phyloP scores from a whole-genome alignment of 2,329 filamentous ascomycete genomes.

The Erysiphe pulchra region DNA sequence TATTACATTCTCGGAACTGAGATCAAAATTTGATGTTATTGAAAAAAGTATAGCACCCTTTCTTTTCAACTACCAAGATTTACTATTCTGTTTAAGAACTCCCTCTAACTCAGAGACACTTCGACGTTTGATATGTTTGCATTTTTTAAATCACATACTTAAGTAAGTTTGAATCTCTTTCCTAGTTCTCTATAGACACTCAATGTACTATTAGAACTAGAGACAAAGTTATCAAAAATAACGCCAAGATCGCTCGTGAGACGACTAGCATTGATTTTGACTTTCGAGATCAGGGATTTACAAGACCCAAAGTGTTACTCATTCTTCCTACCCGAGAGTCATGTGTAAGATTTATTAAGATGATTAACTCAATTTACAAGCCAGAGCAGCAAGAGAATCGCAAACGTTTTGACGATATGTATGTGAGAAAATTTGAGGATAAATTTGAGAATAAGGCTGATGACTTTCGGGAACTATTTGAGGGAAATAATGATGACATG shows the following conservation, averaged over 20 bases:
- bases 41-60: conserved; percentile 42
- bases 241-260: conserved; percentile 46
- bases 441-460: conserved; percentile 52
- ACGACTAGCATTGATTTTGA: conserved; percentile 40
- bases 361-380: conserved; percentile 47
- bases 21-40: conserved; percentile 29
- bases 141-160: conserved; percentile 76
- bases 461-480: conserved; percentile 74
- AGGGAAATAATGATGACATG: conserved; percentile 91
- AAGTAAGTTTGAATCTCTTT: conserved; percentile 28
- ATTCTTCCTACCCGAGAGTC: conserved; percentile 72
- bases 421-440: conserved; percentile 39
- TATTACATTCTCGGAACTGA: conserved; percentile 24
- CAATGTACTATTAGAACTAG: conserved; percentile 32
- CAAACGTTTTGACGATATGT: conserved; percentile 72
- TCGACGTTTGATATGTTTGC: conserved; percentile 49
- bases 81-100: conserved; percentile 51
- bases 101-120: conserved; percentile 40
- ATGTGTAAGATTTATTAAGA: conserved; percentile 53
- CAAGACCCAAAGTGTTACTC: conserved; percentile 76
- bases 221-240: conserved; percentile 82
- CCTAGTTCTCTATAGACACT: background rate
- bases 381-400: conserved; percentile 89
- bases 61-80: conserved; percentile 60
- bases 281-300: conserved; percentile 81